Evolutionary conservation across 1,139 yeast species (phyloP), one percentile per base, ranked within the genome.

Genomic region (Taphrina confusa): DNA sequence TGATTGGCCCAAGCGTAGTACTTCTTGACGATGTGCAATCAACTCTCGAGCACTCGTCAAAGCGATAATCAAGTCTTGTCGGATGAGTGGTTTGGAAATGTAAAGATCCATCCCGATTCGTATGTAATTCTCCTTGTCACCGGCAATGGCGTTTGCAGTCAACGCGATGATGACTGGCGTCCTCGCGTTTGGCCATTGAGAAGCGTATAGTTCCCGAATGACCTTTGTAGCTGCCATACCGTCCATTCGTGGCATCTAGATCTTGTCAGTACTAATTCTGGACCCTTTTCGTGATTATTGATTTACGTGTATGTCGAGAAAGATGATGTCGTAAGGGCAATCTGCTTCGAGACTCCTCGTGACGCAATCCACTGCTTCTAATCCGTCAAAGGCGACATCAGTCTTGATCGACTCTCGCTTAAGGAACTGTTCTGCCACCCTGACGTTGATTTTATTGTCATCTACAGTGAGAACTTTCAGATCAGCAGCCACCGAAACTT

Each of bases 141-240:
- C 85, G 64, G 86, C 87, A 72, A 91, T 96, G 0, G 97, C 96
- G 76, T 87, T 91, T 0, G 97, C 97, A 0, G 97, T 90, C 61
- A 92, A 80, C 0, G 97, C 97, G 52, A 92, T 91, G 63, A 92
- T 88, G 40, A 25, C 31, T 18, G 54, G 54, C 18, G 20, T 37
- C 42, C 18, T 16, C 9, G 18, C 20, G 42, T 11, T 6, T 31
- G 30, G 16, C 42, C 27, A 22, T 18, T 20, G 6, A n/a, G 20
- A 33, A 12, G 11, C 54, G 31, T 34, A 49, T 80, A 0, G 97
- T 88, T 0, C 97, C 95, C 61, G 25, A 16, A 59, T 54, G n/a
- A 23, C 37, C 18, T 18, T 14, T 16, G 51, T 39, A 3, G 62
- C 62, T 33, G 45, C 55, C 39, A 49, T 31, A 12, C 62, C 62